These are phyloP conservation scores for Eucalyptus regnans DNA, from an alignment of 345 rosid genomes.

Conservation along the genomic window DNA sequence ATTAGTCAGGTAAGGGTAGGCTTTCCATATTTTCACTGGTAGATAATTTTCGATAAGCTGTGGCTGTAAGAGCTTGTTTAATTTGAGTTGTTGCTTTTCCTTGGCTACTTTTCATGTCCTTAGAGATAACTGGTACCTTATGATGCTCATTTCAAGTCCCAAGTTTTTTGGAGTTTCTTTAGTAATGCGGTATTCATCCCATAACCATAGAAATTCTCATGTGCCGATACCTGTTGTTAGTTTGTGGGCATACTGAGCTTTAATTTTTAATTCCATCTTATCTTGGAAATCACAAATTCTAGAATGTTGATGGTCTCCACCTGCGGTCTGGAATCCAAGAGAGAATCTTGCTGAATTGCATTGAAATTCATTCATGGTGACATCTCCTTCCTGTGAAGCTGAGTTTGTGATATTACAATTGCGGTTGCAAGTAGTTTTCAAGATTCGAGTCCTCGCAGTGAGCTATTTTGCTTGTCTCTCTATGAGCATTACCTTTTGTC, in stretches of 20 bases:
- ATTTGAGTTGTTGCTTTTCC: not conserved
- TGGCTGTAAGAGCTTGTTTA: not conserved
- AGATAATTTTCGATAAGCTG: not conserved
- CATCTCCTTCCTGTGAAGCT: slow-evolving; percentile 69
- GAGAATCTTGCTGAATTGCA: slow-evolving; percentile 91
- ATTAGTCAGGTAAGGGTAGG: slow-evolving; percentile 65
- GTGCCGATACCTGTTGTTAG: not conserved
- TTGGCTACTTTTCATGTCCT: not conserved
- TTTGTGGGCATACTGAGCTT: not conserved
- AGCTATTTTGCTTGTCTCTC: not conserved
- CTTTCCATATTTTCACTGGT: not conserved
- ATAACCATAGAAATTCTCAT: not conserved
- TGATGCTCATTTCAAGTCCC: not conserved
- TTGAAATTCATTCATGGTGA: slow-evolving; percentile 91
- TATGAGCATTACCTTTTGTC: not conserved
- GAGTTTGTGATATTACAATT: slow-evolving; percentile 41
- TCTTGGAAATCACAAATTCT: not conserved
- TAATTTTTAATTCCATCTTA: not conserved
- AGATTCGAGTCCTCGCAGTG: not conserved
- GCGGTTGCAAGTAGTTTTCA: not conserved
- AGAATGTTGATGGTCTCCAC: slow-evolving; percentile 97
- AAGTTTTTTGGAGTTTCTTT: not conserved
- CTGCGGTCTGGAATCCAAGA: slow-evolving; percentile 97
- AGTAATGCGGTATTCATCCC: not conserved
- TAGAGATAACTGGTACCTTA: not conserved